Evolutionary conservation across 2,329 filamentous ascomycete genomes (phyloP).

Genomic region (Colletotrichum karsti): DNA sequence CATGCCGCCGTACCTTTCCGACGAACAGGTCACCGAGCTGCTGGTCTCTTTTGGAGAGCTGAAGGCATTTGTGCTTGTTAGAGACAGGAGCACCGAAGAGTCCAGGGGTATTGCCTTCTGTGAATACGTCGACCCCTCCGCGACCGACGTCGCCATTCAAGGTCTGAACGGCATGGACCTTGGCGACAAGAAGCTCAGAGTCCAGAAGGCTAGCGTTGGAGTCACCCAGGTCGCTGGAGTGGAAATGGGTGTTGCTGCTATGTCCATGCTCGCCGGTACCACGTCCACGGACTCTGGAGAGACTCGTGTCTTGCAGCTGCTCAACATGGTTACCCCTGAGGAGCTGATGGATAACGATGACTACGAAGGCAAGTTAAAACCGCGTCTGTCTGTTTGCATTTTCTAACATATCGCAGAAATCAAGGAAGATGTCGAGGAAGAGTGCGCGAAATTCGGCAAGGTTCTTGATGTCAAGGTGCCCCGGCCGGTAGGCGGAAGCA

Average conservation of each 20-base stretch:
- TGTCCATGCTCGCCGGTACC: conserved; percentile 96
- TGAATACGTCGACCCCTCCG: conserved; percentile 83
- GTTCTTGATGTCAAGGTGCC: conserved; percentile 93
- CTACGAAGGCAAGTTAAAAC: conserved; percentile 77
- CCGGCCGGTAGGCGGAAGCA: conserved; percentile 81
- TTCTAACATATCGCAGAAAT: conserved; percentile 73
- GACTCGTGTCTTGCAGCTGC: conserved; percentile 85
- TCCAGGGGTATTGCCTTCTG: conserved; percentile 95
- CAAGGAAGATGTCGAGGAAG: conserved; percentile 90
- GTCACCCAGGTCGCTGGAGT: conserved; percentile 91
- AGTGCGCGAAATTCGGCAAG: conserved; percentile 89
- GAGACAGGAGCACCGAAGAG: conserved; percentile 85
- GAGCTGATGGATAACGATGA: conserved; percentile 94
- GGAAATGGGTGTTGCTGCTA: conserved; percentile 96
- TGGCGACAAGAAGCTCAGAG: conserved; percentile 85
- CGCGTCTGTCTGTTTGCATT: no score
- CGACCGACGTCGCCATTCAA: conserved; percentile 87
- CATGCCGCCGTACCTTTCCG: conserved; percentile 85
- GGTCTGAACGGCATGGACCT: conserved; percentile 94
- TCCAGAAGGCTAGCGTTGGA: conserved; percentile 89
- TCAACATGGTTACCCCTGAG: conserved; percentile 98
- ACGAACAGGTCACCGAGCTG: conserved; percentile 92
- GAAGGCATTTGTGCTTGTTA: conserved; percentile 90
- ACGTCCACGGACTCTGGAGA: conserved; percentile 81
- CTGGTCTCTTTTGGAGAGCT: conserved; percentile 91